These are phyloP conservation scores for Podospora pseudopauciseta DNA, from an alignment of 495 filamentous ascomycete genomes.

Conservation along the genomic window DNA sequence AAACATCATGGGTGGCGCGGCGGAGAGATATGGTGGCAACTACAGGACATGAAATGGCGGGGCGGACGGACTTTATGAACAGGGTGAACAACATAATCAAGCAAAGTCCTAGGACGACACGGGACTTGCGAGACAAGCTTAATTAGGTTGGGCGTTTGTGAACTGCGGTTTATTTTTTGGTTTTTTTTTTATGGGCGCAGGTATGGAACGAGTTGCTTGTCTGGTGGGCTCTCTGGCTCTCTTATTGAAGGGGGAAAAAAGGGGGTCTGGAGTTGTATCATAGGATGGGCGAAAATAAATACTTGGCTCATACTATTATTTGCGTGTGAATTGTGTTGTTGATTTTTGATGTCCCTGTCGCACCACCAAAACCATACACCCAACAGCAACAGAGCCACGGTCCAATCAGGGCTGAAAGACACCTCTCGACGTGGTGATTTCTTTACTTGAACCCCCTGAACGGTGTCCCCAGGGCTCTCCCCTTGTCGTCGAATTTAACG, in stretches of 20 bases:
- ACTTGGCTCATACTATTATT: not conserved
- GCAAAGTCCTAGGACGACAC: not conserved
- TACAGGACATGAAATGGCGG: slow-evolving; percentile 17
- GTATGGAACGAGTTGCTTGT: not conserved
- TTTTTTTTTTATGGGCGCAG: not conserved
- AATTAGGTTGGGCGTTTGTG: not conserved
- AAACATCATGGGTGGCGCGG: not conserved
- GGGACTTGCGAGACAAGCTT: not conserved
- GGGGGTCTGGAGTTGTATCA: slow-evolving; percentile 5
- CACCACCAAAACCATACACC: too few relatives aligned
- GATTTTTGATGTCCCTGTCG: too few relatives aligned
- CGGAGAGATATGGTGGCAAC: not conserved
- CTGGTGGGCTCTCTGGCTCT: not conserved
- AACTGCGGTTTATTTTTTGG: not conserved
- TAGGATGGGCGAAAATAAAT: slow-evolving; percentile 3
- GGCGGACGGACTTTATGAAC: slow-evolving; percentile 7
- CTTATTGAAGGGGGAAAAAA: not conserved
- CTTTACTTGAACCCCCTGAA: slow-evolving; percentile 29
- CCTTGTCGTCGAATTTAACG: slow-evolving; percentile 38
- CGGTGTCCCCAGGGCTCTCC: slow-evolving; percentile 44
- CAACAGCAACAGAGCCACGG: too few relatives aligned
- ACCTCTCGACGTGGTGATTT: not conserved
- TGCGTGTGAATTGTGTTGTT: not conserved
- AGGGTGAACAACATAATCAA: not conserved
- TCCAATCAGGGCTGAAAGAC: not conserved